These are phyloP conservation scores for Zostera marina DNA, from an alignment of 116 monocot species.

Conservation along the genomic window DNA sequence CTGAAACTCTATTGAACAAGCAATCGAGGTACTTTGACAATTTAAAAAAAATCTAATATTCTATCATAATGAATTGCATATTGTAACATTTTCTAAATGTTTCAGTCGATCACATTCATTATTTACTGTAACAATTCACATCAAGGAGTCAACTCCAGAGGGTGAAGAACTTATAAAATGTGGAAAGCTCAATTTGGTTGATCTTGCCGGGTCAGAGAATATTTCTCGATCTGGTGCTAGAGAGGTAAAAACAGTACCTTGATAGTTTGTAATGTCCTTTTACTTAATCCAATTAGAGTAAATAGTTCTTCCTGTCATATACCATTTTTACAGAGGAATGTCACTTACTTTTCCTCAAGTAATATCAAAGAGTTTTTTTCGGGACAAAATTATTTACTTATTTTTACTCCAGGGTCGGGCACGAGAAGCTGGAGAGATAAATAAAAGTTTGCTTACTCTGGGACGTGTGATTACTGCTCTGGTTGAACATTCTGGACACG, in stretches of 20 bases:
- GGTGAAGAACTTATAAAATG: conserved; percentile 96
- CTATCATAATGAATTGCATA: background rate
- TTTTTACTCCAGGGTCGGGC: conserved; percentile 54
- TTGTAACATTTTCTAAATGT: background rate
- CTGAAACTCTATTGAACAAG: conserved; percentile 90
- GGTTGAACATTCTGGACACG: conserved; percentile 88
- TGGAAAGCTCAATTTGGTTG: conserved; percentile 88
- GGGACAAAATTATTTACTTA: background rate
- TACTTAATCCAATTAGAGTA: too few relatives aligned
- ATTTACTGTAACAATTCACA: conserved; percentile 97
- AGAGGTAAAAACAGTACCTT: conserved; percentile 31
- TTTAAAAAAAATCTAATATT: background rate
- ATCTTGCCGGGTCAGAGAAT: conserved; percentile 95
- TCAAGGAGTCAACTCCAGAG: conserved; percentile 96
- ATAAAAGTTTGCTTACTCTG: conserved; percentile 93
- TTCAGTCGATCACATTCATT: conserved; percentile 89
- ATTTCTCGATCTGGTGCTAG: conserved; percentile 91
- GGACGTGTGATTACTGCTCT: conserved; percentile 97
- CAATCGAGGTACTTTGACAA: conserved; percentile 56
- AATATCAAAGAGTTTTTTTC: too few relatives aligned
- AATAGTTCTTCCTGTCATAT: too few relatives aligned
- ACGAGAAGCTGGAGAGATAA: conserved; percentile 94
- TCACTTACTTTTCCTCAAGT: too few relatives aligned
- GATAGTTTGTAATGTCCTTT: too few relatives aligned
- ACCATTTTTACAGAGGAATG: too few relatives aligned